phyloP scores from a whole-genome alignment of 2,329 filamentous ascomycete species.

The Arthrobotrys sinensis region DNA sequence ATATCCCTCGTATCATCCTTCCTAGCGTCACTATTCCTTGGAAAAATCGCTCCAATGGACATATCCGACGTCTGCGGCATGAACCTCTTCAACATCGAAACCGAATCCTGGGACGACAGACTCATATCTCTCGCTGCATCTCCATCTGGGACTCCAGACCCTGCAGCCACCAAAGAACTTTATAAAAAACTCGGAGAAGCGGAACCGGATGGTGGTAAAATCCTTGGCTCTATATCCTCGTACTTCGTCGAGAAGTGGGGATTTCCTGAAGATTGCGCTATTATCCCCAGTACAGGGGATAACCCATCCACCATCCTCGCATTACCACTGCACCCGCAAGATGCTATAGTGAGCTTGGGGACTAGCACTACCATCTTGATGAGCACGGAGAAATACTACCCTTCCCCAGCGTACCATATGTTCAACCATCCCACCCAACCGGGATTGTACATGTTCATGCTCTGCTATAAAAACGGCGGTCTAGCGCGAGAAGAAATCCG shows the following conservation, averaged over 20 bases:
- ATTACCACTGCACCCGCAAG: conserved; percentile 85
- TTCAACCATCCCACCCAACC: conserved; percentile 96
- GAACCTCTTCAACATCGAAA: conserved; percentile 93
- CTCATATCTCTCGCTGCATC: conserved; percentile 81
- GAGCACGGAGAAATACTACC: conserved; percentile 92
- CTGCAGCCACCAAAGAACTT: conserved; percentile 75
- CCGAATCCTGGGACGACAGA: conserved; percentile 79
- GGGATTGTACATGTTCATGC: conserved; percentile 99
- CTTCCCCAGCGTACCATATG: conserved; percentile 93
- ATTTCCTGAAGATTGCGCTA: conserved; percentile 78
- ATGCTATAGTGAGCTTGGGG: conserved; percentile 94
- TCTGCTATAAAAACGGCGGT: conserved; percentile 99
- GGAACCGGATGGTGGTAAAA: conserved; percentile 82
- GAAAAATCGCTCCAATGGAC: conserved; percentile 87
- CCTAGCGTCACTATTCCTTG: conserved; percentile 89
- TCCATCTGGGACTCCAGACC: conserved; percentile 68
- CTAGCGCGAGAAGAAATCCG: conserved; percentile 91
- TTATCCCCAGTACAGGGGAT: conserved; percentile 93
- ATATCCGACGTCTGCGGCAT: conserved; percentile 96
- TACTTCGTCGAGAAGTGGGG: conserved; percentile 87
- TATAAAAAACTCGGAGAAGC: conserved; percentile 85
- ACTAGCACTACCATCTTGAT: conserved; percentile 98
- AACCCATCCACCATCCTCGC: conserved; percentile 96
- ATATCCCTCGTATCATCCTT: conserved; percentile 97
- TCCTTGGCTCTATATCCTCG: conserved; percentile 80